Conservation (phyloP, 345 rosid species). For the Moringa oleifera region DNA sequence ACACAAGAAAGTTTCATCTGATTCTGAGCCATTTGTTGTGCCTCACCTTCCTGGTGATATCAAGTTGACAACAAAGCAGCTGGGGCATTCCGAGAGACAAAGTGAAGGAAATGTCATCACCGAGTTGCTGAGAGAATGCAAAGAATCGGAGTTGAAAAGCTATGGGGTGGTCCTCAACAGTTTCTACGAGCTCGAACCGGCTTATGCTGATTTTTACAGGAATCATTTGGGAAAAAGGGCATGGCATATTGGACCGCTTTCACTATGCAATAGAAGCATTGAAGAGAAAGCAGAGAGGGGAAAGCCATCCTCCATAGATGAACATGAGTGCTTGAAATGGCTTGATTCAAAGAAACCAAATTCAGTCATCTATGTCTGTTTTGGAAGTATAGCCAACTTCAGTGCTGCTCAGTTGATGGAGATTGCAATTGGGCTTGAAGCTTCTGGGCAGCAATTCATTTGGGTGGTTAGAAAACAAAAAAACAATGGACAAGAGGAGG, state of each 20-base stretch:
- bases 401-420: slow-evolving; percentile 28
- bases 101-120: slow-evolving; percentile 10
- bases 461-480: slow-evolving; percentile 41
- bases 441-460: slow-evolving; percentile 44
- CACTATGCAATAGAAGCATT: slow-evolving; percentile 23
- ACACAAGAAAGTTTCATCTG: slow-evolving; percentile 26
- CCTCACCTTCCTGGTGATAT: slow-evolving; percentile 47
- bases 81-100: slow-evolving; percentile 12
- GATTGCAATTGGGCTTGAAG: slow-evolving; percentile 46
- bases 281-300: slow-evolving; percentile 45
- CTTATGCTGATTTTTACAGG: slow-evolving; percentile 39
- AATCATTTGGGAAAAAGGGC: slow-evolving; percentile 37
- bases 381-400: slow-evolving; percentile 38
- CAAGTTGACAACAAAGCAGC: slow-evolving; percentile 30
- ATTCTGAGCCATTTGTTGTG: slow-evolving; percentile 39
- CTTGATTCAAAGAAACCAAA: slow-evolving; percentile 41
- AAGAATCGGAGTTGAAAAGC: slow-evolving; percentile 43
- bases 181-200: slow-evolving; percentile 66
- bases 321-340: slow-evolving; percentile 41
- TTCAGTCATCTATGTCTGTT: slow-evolving; percentile 52
- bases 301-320: slow-evolving; percentile 21
- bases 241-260: slow-evolving; percentile 61
- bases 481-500: slow-evolving; percentile 25
- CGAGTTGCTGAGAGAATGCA: slow-evolving; percentile 9
- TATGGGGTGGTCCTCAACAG: slow-evolving; percentile 67